Conservation (phyloP, 2,329 filamentous ascomycete species). For the Epichloe scottii region DNA sequence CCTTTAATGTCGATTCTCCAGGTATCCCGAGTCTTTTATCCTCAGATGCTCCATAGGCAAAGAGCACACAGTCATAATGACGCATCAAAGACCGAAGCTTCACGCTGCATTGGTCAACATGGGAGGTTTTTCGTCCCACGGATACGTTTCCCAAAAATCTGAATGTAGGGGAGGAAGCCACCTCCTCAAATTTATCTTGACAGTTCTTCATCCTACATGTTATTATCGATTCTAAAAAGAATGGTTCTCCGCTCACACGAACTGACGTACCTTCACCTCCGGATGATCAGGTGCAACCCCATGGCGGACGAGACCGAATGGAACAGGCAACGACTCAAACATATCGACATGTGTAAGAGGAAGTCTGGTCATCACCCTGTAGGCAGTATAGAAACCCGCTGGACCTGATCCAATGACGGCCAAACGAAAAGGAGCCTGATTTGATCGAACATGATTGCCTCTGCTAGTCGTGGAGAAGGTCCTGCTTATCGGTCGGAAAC, state of each 20-base stretch:
- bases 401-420: conserved; percentile 89
- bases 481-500: neutral
- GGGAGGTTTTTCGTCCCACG: conserved; percentile 44
- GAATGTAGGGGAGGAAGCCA: conserved; percentile 71
- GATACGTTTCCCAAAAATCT: conserved; percentile 84
- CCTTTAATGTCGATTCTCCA: conserved; percentile 59
- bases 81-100: conserved; percentile 56
- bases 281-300: conserved; percentile 98
- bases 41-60: conserved; percentile 82
- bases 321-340: conserved; percentile 89
- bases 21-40: conserved; percentile 69
- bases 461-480: neutral
- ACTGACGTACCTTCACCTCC: conserved; percentile 70
- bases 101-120: conserved; percentile 36
- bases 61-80: conserved; percentile 85
- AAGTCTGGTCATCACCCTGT: conserved; percentile 68
- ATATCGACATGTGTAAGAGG: conserved; percentile 70
- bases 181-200: conserved; percentile 82
- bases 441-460: neutral
- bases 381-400: conserved; percentile 89
- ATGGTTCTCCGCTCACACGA: neutral
- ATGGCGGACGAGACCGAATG: conserved; percentile 83
- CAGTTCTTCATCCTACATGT: conserved; percentile 54
- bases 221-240: neutral
- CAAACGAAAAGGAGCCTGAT: conserved; percentile 54